phyloP scores from a whole-genome alignment of 352 stramenopile species.

The Pythium aristosporum region DNA sequence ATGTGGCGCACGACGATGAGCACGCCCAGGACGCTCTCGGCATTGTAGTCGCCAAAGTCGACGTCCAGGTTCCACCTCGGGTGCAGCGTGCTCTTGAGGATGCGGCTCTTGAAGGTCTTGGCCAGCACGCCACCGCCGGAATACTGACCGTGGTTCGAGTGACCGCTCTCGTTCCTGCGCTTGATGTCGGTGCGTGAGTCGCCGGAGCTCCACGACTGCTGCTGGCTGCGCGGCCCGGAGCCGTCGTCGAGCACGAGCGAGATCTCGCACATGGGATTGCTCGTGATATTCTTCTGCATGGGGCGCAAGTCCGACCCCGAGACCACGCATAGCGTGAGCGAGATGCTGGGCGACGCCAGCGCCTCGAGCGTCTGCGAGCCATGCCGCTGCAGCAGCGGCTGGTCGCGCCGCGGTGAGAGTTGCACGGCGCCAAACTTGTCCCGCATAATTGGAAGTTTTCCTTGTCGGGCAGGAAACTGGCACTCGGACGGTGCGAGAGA shows the following conservation, averaged over 20 bases:
- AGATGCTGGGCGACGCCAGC: conserved; percentile 56
- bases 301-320: conserved; percentile 53
- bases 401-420: conserved; percentile 52
- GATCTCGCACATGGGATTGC: conserved; percentile 69
- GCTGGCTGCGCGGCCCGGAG: conserved; percentile 29
- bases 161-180: conserved; percentile 8
- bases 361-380: conserved; percentile 47
- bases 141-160: neutral
- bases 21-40: conserved; percentile 62
- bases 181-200: conserved; percentile 22
- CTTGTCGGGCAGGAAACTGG: neutral
- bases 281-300: conserved; percentile 70
- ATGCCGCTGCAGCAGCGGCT: conserved; percentile 49
- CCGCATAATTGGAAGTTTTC: conserved; percentile 9
- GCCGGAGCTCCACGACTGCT: neutral
- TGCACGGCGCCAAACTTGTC: conserved; percentile 41
- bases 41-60: conserved; percentile 77
- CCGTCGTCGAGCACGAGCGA: conserved; percentile 61
- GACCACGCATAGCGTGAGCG: conserved; percentile 57
- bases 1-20: conserved; percentile 66
- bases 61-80: conserved; percentile 82
- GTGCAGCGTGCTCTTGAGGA: conserved; percentile 75
- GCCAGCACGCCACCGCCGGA: conserved; percentile 27
- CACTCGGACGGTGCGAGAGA: neutral
- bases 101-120: conserved; percentile 53